phyloP scores from a whole-genome alignment of 306 rosid species.

The Prunus campanulata region DNA sequence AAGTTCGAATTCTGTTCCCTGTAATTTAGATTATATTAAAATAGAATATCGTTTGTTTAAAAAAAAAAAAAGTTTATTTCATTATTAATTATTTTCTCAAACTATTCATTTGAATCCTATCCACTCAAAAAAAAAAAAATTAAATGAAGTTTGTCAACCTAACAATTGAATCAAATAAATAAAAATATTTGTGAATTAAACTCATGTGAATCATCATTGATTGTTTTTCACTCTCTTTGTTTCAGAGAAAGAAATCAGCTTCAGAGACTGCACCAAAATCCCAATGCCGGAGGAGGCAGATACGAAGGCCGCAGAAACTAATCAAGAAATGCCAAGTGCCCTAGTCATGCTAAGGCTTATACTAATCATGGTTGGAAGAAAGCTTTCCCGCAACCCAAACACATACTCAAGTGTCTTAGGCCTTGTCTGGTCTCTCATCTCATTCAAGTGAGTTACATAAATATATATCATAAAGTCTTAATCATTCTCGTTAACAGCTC shows the following conservation, averaged over 20 bases:
- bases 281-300: constrained; percentile 24
- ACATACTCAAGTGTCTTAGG: constrained; percentile 40
- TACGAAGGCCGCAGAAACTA: background rate
- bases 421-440: constrained; percentile 42
- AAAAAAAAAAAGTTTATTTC: too few relatives aligned
- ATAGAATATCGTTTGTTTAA: too few relatives aligned
- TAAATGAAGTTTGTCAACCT: too few relatives aligned
- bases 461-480: background rate
- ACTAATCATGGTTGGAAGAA: constrained; percentile 36
- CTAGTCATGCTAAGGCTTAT: constrained; percentile 42
- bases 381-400: constrained; percentile 48
- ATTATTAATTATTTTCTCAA: too few relatives aligned
- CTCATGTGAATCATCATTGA: too few relatives aligned
- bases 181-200: too few relatives aligned
- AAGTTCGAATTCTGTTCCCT: too few relatives aligned
- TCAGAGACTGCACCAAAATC: constrained; percentile 33
- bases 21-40: too few relatives aligned
- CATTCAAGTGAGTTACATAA: constrained; percentile 40
- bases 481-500: background rate
- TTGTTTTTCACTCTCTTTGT: background rate
- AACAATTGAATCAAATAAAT: too few relatives aligned
- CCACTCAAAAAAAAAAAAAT: too few relatives aligned
- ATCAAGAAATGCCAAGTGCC: constrained; percentile 34
- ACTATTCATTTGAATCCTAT: too few relatives aligned
- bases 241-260: constrained; percentile 41